Evolutionary conservation across 352 stramenopile genomes (phyloP).

Genomic region (Globisporangium iwayamae): DNA sequence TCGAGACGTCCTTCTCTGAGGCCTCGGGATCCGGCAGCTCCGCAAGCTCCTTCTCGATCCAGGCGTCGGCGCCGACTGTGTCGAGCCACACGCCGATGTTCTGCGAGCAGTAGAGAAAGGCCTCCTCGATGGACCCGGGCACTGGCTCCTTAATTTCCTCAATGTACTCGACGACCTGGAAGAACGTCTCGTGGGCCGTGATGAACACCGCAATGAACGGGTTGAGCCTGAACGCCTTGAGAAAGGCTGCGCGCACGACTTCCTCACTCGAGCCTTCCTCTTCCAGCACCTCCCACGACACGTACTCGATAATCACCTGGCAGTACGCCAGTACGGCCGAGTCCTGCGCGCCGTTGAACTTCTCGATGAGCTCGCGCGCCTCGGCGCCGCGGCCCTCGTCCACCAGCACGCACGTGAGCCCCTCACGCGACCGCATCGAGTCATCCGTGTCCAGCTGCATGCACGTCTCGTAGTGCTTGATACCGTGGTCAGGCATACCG

Average conservation of each 20-base stretch:
- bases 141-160: constrained; percentile 74
- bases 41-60: constrained; percentile 80
- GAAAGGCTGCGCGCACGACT: constrained; percentile 66
- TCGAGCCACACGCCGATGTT: constrained; percentile 86
- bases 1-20: constrained; percentile 46
- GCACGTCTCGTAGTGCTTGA: constrained; percentile 79
- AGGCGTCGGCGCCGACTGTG: constrained; percentile 73
- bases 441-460: constrained; percentile 74
- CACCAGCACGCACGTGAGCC: constrained; percentile 67
- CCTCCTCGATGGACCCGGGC: constrained; percentile 77
- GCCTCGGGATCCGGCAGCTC: constrained; percentile 42
- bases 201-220: constrained; percentile 85
- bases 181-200: constrained; percentile 73
- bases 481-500: constrained; percentile 67
- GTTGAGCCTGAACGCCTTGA: constrained; percentile 68
- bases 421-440: constrained; percentile 57
- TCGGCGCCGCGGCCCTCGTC: constrained; percentile 78
- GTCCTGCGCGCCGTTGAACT: constrained; percentile 35
- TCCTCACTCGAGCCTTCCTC: constrained; percentile 76
- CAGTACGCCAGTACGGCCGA: constrained; percentile 81
- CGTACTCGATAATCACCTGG: constrained; percentile 82
- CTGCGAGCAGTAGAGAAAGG: constrained; percentile 71
- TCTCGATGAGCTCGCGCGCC: constrained; percentile 63
- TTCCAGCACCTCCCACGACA: constrained; percentile 86
- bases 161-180: constrained; percentile 77